phyloP scores from a whole-genome alignment of 2,329 filamentous ascomycete genomes.

The Xylaria sp. region DNA sequence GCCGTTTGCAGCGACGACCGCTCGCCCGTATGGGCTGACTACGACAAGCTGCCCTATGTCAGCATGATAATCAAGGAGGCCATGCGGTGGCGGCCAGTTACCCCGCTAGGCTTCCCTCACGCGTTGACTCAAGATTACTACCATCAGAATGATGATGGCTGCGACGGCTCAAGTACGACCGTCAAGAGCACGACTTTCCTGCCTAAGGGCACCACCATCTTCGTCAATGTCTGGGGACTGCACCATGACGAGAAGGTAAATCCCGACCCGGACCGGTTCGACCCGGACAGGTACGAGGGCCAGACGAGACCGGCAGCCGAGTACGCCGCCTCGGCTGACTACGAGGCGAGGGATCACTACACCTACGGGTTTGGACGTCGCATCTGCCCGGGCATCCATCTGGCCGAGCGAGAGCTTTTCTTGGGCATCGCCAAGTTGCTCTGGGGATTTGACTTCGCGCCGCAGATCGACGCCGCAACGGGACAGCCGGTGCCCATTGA shows the following conservation, averaged over 20 bases:
- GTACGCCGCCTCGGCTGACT: constrained; percentile 18
- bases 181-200: too few relatives aligned
- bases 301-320: constrained; percentile 26
- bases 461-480: background rate
- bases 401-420: constrained; percentile 41
- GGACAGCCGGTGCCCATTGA: background rate
- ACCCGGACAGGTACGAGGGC: constrained; percentile 19
- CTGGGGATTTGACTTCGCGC: constrained; percentile 41
- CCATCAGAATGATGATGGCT: constrained; percentile 46
- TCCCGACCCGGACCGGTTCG: constrained; percentile 32
- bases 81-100: constrained; percentile 48
- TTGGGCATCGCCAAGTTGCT: constrained; percentile 41
- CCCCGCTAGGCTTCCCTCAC: constrained; percentile 44
- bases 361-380: constrained; percentile 45
- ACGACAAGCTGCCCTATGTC: constrained; percentile 47
- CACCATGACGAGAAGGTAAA: constrained; percentile 39
- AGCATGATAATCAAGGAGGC: constrained; percentile 48
- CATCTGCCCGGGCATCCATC: constrained; percentile 46
- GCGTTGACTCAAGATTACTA: constrained; percentile 37
- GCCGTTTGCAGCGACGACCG: constrained; percentile 44
- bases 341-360: constrained; percentile 40
- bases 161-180: constrained; percentile 40
- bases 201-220: constrained; percentile 45
- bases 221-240: constrained; percentile 44
- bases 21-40: constrained; percentile 46